phyloP scores from a whole-genome alignment of 108 stramenopile genomes.

The Skeletonema costatum region DNA sequence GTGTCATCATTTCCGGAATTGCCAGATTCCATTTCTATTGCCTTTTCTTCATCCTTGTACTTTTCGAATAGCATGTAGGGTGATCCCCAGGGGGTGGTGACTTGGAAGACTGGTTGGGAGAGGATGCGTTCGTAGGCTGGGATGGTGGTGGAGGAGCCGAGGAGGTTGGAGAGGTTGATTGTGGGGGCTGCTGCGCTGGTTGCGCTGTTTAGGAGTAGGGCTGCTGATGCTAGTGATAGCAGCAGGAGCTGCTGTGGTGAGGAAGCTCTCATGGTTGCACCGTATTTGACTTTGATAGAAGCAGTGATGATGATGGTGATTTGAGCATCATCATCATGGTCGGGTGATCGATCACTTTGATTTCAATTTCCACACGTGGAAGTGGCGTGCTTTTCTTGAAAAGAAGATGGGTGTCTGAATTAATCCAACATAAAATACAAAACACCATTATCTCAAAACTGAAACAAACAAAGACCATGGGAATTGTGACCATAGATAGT shows the following conservation, averaged over 20 bases:
- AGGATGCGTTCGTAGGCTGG: conserved; percentile 75
- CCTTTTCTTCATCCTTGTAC: conserved; percentile 50
- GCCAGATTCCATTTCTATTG: conserved; percentile 15
- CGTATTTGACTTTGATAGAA: neutral
- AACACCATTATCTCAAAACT: no score
- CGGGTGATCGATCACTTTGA: no score
- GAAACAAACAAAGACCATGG: no score
- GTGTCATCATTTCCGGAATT: neutral
- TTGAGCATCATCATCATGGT: neutral
- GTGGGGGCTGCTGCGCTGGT: neutral
- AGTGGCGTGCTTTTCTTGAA: no score
- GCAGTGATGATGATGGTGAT: neutral
- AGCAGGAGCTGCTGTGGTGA: neutral
- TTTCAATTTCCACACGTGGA: neutral
- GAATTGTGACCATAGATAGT: no score
- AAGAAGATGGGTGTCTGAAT: no score
- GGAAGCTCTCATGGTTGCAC: neutral
- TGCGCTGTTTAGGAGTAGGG: neutral
- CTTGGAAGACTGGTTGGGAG: conserved; percentile 83
- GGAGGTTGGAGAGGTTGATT: conserved; percentile 41
- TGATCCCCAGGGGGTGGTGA: conserved; percentile 82
- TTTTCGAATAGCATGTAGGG: conserved; percentile 88
- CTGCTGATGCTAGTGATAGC: neutral
- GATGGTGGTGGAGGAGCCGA: conserved; percentile 34
- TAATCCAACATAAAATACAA: no score